Percentiles rank a stretch among this genome's conserved stretches.
Evolutionary conservation across 2,329 filamentous ascomycete species (phyloP).

Genomic region (Akanthomyces uredinophilus): DNA sequence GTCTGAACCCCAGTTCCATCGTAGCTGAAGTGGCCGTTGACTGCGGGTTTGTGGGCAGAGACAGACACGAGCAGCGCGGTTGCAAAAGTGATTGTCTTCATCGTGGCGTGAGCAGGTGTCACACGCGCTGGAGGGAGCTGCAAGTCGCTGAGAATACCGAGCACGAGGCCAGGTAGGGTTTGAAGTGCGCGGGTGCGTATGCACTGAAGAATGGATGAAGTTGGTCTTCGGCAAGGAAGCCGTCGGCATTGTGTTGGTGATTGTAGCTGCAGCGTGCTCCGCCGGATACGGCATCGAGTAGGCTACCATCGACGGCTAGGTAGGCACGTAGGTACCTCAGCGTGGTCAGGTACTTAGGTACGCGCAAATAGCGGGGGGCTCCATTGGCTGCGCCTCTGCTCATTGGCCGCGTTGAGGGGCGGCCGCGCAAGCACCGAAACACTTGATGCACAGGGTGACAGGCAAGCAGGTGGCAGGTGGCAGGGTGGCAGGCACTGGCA

Average conservation of each 20-base stretch:
- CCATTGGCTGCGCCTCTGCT: not conserved
- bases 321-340: not conserved
- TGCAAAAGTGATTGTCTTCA: conserved; percentile 9
- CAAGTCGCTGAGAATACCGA: not conserved
- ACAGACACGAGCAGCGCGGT: not conserved
- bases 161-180: too few species aligned
- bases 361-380: not conserved
- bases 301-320: not conserved
- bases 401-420: not conserved
- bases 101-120: conserved; percentile 1
- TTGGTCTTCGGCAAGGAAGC: not conserved
- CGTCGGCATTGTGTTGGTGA: conserved; percentile 1
- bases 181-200: not conserved
- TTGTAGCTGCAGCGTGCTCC: not conserved
- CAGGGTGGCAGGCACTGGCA: too few species aligned
- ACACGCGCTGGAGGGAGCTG: not conserved
- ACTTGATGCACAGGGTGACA: too few species aligned
- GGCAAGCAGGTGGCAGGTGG: too few species aligned
- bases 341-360: not conserved
- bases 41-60: conserved; percentile 2
- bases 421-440: conserved; percentile 4
- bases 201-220: not conserved
- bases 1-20: not conserved
- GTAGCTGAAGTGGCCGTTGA: not conserved
- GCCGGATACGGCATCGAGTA: conserved; percentile 7